Percentiles rank a stretch among this genome's conserved stretches.
These are phyloP conservation scores for Pseudogymnoascus sp. DNA, from an alignment of 2,329 filamentous ascomycete genomes.

Conservation along the genomic window DNA sequence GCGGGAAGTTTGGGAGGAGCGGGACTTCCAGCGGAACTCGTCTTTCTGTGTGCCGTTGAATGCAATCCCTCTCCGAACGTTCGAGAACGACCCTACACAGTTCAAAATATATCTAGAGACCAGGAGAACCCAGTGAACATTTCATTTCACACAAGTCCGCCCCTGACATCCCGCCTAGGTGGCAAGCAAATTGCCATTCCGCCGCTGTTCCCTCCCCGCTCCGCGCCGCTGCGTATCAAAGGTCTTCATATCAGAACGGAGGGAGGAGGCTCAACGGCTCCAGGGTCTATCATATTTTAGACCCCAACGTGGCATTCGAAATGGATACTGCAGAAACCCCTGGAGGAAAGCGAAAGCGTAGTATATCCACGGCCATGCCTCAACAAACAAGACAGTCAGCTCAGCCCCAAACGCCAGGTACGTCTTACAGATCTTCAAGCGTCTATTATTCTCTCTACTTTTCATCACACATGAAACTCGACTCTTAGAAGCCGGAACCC, in stretches of 20 bases:
- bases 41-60: neutral
- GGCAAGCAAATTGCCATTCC: neutral
- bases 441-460: neutral
- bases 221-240: constrained; percentile 8
- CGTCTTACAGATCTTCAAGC: neutral
- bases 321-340: neutral
- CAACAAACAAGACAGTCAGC: constrained; percentile 3
- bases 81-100: neutral
- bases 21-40: constrained; percentile 5
- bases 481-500: neutral
- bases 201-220: neutral
- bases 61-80: neutral
- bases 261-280: neutral
- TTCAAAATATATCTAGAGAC: neutral
- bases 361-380: constrained; percentile 3
- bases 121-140: neutral
- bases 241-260: neutral
- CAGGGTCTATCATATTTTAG: neutral
- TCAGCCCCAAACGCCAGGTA: constrained; percentile 1
- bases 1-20: constrained; percentile 8
- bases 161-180: neutral
- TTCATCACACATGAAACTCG: neutral
- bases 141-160: constrained; percentile 2
- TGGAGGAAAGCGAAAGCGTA: constrained; percentile 3
- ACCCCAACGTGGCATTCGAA: neutral